phyloP scores from a whole-genome alignment of 169 alveolate species.

The Plasmodium fragile region DNA sequence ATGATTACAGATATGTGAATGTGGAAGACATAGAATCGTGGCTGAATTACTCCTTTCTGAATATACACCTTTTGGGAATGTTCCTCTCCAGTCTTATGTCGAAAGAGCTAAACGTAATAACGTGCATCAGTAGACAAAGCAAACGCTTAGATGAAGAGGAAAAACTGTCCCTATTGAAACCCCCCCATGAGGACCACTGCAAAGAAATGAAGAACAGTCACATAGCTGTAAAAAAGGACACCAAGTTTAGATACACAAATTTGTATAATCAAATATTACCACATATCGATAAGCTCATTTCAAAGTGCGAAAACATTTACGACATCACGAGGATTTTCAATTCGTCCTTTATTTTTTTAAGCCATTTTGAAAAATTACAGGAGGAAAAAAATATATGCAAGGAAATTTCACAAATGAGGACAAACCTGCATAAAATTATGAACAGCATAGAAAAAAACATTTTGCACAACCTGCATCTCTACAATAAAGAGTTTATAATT shows the following conservation, averaged over 20 bases:
- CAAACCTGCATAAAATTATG: not conserved
- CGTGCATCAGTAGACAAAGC: not conserved
- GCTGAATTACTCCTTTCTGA: constrained; percentile 48
- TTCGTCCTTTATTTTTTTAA: constrained; percentile 46
- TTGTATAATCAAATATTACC: constrained; percentile 40
- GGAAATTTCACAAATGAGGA: constrained; percentile 17
- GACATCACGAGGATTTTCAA: constrained; percentile 73
- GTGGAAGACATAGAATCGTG: constrained; percentile 1
- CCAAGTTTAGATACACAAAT: not conserved
- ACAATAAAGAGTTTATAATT: constrained; percentile 61
- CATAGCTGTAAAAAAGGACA: constrained; percentile 2
- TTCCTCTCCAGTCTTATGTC: constrained; percentile 38
- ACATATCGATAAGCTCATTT: constrained; percentile 58
- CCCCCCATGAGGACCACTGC: not conserved
- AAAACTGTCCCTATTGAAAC: not conserved
- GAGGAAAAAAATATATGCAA: constrained; percentile 1
- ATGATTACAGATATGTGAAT: constrained; percentile 50
- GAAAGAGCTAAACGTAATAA: constrained; percentile 37
- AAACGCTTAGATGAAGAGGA: not conserved
- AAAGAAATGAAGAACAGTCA: not conserved
- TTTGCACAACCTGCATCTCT: constrained; percentile 20
- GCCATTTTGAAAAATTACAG: constrained; percentile 32
- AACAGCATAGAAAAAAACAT: constrained; percentile 68
- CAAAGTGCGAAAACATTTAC: constrained; percentile 41
- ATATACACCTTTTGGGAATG: constrained; percentile 45